Conservation (phyloP, 2,329 filamentous ascomycete species). For the Diplodia intermedia region DNA sequence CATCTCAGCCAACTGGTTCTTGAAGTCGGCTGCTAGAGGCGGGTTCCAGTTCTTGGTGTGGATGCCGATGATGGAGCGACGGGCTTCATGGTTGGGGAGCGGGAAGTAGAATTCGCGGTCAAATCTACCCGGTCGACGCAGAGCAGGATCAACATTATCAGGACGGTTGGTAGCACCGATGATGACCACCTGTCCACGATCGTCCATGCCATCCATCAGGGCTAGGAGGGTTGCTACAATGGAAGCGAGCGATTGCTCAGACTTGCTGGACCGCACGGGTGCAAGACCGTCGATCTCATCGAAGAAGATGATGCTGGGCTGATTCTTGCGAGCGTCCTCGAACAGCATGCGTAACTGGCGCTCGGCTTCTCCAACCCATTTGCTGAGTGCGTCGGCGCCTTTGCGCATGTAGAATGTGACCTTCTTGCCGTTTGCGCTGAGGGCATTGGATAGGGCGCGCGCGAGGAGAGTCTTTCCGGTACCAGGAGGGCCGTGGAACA, state of each 20-base stretch:
- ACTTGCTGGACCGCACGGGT: slow-evolving; percentile 94
- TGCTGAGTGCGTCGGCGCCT: slow-evolving; percentile 94
- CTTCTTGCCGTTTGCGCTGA: slow-evolving; percentile 87
- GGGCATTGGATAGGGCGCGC: slow-evolving; percentile 87
- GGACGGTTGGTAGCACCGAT: slow-evolving; percentile 98
- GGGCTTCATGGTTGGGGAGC: slow-evolving; percentile 78
- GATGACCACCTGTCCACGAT: slow-evolving; percentile 96
- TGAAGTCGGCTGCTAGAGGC: slow-evolving; percentile 76
- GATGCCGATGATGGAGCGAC: slow-evolving; percentile 89
- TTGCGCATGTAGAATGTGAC: slow-evolving; percentile 99
- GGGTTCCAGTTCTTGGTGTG: slow-evolving; percentile 94
- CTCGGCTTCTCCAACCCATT: slow-evolving; percentile 99
- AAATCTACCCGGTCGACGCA: slow-evolving; percentile 91
- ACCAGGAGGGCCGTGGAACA: slow-evolving; percentile 96
- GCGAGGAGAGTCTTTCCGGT: slow-evolving; percentile 98
- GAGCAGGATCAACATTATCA: slow-evolving; percentile 94
- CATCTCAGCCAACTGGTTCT: slow-evolving; percentile 80
- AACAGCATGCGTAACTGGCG: slow-evolving; percentile 92
- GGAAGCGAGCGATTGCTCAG: slow-evolving; percentile 97
- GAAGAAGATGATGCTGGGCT: slow-evolving; percentile 99
- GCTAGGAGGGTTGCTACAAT: slow-evolving; percentile 95
- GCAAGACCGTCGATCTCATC: slow-evolving; percentile 98
- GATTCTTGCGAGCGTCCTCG: slow-evolving; percentile 92
- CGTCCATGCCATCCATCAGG: slow-evolving; percentile 97
- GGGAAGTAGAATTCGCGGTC: slow-evolving; percentile 99